Percentiles rank a stretch among this genome's conserved stretches.
These are phyloP conservation scores for Neofusicoccum sp. DNA, from an alignment of 2,329 filamentous ascomycete genomes.

Conservation along the genomic window DNA sequence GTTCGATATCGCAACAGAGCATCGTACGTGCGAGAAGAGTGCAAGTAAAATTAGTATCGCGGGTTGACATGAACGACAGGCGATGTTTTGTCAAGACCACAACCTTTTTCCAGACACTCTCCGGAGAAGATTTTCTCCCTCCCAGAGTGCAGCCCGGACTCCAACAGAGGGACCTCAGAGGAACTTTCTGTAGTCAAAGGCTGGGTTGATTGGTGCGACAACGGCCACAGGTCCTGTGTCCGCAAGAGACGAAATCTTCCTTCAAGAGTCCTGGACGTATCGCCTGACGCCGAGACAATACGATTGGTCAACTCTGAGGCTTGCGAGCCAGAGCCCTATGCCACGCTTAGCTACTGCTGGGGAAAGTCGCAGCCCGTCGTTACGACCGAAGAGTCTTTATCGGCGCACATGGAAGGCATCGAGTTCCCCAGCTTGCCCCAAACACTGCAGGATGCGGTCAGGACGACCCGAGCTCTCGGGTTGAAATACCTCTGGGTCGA, in stretches of 20 bases:
- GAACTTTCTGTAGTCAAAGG: background rate
- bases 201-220: constrained; percentile 15
- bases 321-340: background rate
- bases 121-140: background rate
- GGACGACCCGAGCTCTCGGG: constrained; percentile 6
- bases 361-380: background rate
- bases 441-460: constrained; percentile 16
- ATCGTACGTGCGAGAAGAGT: background rate
- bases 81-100: constrained; percentile 2
- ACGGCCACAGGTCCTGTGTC: background rate
- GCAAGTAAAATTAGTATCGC: background rate
- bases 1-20: constrained; percentile 11
- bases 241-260: background rate
- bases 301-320: background rate
- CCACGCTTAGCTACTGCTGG: constrained; percentile 13
- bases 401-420: background rate
- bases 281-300: background rate
- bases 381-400: background rate
- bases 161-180: constrained; percentile 2
- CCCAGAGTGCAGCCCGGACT: background rate
- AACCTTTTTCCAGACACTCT: background rate
- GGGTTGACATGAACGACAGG: background rate
- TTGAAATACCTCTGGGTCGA: constrained; percentile 20
- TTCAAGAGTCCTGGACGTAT: constrained; percentile 7
- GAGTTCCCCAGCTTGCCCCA: constrained; percentile 4